Conservation (phyloP, 768 basidiomycete genomes). For the Dioszegia hungarica region DNA sequence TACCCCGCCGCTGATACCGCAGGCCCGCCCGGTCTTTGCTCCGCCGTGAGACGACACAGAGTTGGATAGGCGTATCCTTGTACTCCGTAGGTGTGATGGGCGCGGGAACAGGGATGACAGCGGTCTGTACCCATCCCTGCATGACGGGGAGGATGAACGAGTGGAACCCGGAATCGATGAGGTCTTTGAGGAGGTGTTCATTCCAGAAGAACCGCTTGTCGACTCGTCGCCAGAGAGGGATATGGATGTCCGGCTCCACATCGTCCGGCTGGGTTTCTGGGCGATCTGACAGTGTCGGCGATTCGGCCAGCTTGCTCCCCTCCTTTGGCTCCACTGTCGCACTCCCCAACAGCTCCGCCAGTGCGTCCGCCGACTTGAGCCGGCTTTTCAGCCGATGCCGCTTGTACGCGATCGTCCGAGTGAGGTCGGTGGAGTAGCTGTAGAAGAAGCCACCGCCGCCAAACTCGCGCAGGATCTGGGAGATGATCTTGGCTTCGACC, state of each 20-base stretch:
- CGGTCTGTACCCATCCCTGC: constrained; percentile 85
- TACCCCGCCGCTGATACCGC: constrained; percentile 87
- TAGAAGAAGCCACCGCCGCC: constrained; percentile 86
- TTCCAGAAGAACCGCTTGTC: constrained; percentile 97
- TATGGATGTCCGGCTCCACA: constrained; percentile 66
- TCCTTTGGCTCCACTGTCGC: background rate
- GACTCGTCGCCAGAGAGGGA: constrained; percentile 87
- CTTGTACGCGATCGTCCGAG: constrained; percentile 8
- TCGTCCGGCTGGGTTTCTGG: constrained; percentile 54
- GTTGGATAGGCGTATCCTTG: constrained; percentile 57
- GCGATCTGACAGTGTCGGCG: constrained; percentile 14
- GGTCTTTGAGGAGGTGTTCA: constrained; percentile 74
- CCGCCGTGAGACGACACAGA: constrained; percentile 76
- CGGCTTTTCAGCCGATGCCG: constrained; percentile 7
- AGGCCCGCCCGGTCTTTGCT: constrained; percentile 86
- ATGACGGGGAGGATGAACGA: constrained; percentile 83
- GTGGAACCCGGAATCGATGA: constrained; percentile 84
- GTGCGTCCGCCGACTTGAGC: constrained; percentile 19
- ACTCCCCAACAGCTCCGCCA: constrained; percentile 31
- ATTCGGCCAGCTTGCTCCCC: constrained; percentile 26
- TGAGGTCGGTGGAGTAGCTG: constrained; percentile 50
- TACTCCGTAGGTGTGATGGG: background rate
- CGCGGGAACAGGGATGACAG: constrained; percentile 53
- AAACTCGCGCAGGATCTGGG: constrained; percentile 71
- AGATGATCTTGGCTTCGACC: constrained; percentile 74